Base-by-base conservation (phyloP, 2,329 filamentous ascomycete genomes). In the Fusarium subtropicale region DNA sequence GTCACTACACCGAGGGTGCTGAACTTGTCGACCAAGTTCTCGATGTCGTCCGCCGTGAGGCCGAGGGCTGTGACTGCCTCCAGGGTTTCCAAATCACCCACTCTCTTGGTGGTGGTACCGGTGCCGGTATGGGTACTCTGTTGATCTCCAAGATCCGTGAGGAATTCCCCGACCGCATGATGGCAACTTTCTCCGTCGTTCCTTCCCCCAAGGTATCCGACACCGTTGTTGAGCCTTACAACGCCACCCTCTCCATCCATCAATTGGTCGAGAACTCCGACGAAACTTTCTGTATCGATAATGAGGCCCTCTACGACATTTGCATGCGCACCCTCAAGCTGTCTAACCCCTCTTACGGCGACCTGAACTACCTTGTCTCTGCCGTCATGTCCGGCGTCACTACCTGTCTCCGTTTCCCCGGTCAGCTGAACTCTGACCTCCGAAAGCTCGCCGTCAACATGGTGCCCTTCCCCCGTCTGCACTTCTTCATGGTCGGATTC, bases 401-500 rank as follows among this genome's bases (percentile, higher is more conserved):
- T 81, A 98, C 96, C 78, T 98, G 93, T 83, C 88, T 99, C 81
- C 96, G 96, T 85, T 99, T 99, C 93, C 96, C 96, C 60, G 96
- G 96, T 82, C 96, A 99, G 89, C 92, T 99, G 76, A 99, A 99
- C 92, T 99, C 96, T 81, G 96, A 99, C 83, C 92, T 99, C 76
- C 94, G 96, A 87, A 99, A 99, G 89, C 87, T 99, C 80, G 96
- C 96, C 76, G 96, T 99, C 85, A 99, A 99, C 93, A 99, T 99
- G 88, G 96, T 99, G 85, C 96, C 96, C 71, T 99, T 99, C 92
- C 96, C 96, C 76, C 96, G 96, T 94, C 93, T 99, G 71, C 96
- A 99, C 86, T 99, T 99, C 91, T 99, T 99, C 91, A 99, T 99
- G 96, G 96, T 99, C 82, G 96, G 96, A 83, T 99, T 99, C 82